Base-by-base conservation (phyloP, 2,329 filamentous ascomycete genomes). In the Catunica adiposa region DNA sequence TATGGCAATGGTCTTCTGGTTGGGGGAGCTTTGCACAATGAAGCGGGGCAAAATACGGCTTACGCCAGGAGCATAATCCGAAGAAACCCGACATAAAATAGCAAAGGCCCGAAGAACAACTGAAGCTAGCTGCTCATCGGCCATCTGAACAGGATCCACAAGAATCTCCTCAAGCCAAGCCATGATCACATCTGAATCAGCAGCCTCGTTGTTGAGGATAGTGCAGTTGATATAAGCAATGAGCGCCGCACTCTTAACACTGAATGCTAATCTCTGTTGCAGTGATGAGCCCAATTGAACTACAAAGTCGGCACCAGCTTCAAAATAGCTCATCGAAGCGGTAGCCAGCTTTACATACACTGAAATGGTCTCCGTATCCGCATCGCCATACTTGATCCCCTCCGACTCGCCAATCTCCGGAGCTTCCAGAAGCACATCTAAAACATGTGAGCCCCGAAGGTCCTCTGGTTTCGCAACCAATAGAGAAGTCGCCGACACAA, bases 291-390 rank as follows among this genome's bases (percentile, higher is more conserved):
- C 86, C 57, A 97, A 78, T 62, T 86, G 83, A 2, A 66, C 66
- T 46, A 95, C 74, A 66, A 95, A 97, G 67, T 97, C 92, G 1
- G 88, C 84, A 58, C 86, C 86, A 51, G 89, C 88, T 61, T 97
- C 89, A 20, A 98, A 73, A 53, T 89, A 79, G 62, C 83, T 81
- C 74, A 97, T 87, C 65, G 94, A 85, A 59, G 94, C 85, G 9
- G 80, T 74, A 34, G 89, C 83, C 61, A 94, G 79, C 50, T 78
- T 78, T 1, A 86, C 80, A 60, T 92, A 78, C 8, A 73, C 71
- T 60, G 83, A 78, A 40, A 84, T 70, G 0, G 76, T 79, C 59
- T 82, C 76, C 3, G 70, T 72, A 54, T 81, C 76, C 1, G 68
- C 66, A 52, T 68, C 69, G 47, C 64, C 67, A 3, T 54, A 57